phyloP scores from a whole-genome alignment of 2,329 filamentous ascomycete genomes.

The Ceratocystis destructans region DNA sequence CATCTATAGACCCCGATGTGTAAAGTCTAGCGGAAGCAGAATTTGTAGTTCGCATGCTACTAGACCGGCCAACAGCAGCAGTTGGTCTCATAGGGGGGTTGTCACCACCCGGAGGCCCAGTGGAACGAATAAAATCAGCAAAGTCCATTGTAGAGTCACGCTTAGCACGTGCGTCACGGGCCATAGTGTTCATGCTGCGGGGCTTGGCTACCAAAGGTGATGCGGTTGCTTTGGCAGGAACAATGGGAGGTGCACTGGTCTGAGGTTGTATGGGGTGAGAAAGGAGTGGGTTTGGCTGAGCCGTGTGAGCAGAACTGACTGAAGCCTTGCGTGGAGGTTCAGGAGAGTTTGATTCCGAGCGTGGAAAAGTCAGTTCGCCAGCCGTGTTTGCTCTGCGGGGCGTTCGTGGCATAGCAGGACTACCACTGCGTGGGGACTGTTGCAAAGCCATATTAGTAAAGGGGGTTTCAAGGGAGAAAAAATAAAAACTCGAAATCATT shows the following conservation, averaged over 20 bases:
- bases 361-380: constrained; percentile 31
- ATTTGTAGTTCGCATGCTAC: constrained; percentile 30
- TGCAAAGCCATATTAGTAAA: constrained; percentile 8
- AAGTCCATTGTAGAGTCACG: constrained; percentile 67
- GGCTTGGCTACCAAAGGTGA: not conserved
- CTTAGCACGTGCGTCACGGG: constrained; percentile 60
- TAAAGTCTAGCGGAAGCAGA: constrained; percentile 24
- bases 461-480: constrained; percentile 3
- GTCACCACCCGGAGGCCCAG: constrained; percentile 48
- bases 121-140: constrained; percentile 78
- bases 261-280: constrained; percentile 17
- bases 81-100: constrained; percentile 24
- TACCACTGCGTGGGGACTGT: constrained; percentile 23
- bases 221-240: constrained; percentile 19
- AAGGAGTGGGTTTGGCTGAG: constrained; percentile 15
- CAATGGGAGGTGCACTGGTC: constrained; percentile 17
- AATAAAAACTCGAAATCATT: not conserved
- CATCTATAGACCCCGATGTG: constrained; percentile 18
- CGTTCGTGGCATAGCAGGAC: constrained; percentile 31
- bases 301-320: constrained; percentile 18
- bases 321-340: constrained; percentile 22
- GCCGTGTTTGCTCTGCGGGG: constrained; percentile 35
- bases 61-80: constrained; percentile 26
- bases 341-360: constrained; percentile 34
- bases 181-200: constrained; percentile 22